Evolutionary conservation across 2,329 filamentous ascomycete species (phyloP), one percentile per base, ranked within the genome.

Genomic region (Exserohilum turcica): DNA sequence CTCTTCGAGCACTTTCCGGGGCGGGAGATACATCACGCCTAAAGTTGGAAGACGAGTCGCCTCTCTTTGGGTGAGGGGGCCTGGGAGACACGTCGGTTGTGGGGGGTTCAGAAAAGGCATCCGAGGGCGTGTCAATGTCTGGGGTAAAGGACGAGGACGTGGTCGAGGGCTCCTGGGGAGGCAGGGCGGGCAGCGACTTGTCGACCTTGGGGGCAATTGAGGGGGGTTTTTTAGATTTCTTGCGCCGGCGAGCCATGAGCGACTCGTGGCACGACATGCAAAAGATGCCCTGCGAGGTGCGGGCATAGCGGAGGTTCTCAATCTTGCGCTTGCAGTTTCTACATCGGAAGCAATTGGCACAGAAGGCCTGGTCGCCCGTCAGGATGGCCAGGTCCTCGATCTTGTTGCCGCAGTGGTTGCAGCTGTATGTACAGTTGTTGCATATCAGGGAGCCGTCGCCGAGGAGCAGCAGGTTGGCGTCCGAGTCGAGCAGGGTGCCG

Each of bases 261-360:
- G 91, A 94, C 76, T 99, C 94, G 72, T 99, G 94, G 74, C 94
- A 99, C 70, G 88, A 92, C 94, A 99, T 99, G 79, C 94, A 99
- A 73, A 99, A 97, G 66, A 99, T 99, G 56, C 94, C 94, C 76
- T 97, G 94, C 6, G 93, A 97, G 1, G 94, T 99, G 70, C 94
- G 87, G 48, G 94, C 94, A 85, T 97, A 99, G 74, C 93, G 88
- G 60, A 99, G 82, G 74, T 99, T 99, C 77, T 99, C 94, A 56
- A 99, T 99, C 80, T 97, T 97, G 73, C 90, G 87, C 80, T 97
- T 99, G 82, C 94, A 99, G 75, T 97, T 99, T 67, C 94, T 85
- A 78, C 94, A 99, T 67, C 92, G 86, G 79, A 99, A 99, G 78
- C 94, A 99, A 52, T 91, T 93, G 37, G 92, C 92, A 77, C 94